Evolutionary conservation across 2,329 filamentous ascomycete species (phyloP), one percentile per base, ranked within the genome.

Genomic region (Epichloe gansuensis): DNA sequence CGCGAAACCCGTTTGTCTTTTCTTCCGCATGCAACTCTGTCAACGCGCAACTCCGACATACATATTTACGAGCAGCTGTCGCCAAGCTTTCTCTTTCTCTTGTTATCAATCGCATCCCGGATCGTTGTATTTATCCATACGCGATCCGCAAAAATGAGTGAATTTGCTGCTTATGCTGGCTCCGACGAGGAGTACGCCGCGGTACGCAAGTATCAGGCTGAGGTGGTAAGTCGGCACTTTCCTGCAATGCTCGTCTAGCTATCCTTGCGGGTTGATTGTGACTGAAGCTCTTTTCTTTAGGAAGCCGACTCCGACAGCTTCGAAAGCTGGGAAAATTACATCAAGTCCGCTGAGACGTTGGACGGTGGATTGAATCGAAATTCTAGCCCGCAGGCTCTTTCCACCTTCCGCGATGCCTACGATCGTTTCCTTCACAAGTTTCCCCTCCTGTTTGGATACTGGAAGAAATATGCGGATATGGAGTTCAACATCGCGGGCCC

Each of bases 381-480:
- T 71, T 97, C 93, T 42, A 96, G 87, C 65, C 90, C 93, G 1
- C 87, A 94, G 64, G 88, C 93, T 31, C 89, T 98, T 60, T 84
- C 89, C 21, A 84, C 89, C 11, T 85, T 89, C 52, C 85, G 93
- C 68, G 82, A 87, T 67, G 81, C 87, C 56, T 97, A 95, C 73
- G 90, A 98, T 67, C 82, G 86, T 47, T 94, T 98, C 64, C 84
- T 98, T 23, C 81, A 87, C 55, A 96, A 95, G 65, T 98, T 96
- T 58, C 93, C 93, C 3, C 78, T 97, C 11, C 81, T 97, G 40
- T 98, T 97, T 63, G 93, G 91, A 50, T 98, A 97, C 73, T 98
- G 93, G 93, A 97, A 97, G 74, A 97, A 96, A 68, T 98, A 97
- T 76, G 93, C 93, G 63, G 91, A 97, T 63, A 77, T 95, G 57